phyloP scores from a whole-genome alignment of 768 basidiomycete species.

The Boletus subcaerulescens region DNA sequence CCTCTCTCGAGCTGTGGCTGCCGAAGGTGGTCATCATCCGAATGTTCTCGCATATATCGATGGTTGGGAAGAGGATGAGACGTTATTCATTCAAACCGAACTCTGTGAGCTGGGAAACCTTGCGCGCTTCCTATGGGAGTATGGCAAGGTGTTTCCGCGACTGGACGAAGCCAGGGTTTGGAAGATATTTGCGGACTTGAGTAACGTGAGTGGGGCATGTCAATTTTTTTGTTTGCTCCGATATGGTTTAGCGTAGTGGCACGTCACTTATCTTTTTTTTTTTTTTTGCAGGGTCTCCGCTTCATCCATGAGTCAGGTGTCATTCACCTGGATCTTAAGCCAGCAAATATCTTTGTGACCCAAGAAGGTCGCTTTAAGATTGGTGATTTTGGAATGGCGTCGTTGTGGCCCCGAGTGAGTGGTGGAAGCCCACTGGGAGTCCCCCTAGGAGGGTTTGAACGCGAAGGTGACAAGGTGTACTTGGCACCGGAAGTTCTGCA shows the following conservation, averaged over 20 bases:
- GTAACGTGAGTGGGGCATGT: conserved; percentile 65
- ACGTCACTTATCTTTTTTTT: conserved; percentile 28
- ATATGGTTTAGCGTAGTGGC: conserved; percentile 23
- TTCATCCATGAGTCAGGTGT: conserved; percentile 89
- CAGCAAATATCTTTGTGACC: conserved; percentile 93
- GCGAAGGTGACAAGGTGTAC: conserved; percentile 97
- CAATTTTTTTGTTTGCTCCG: conserved; percentile 5
- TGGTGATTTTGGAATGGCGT: conserved; percentile 99
- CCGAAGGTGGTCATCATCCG: conserved; percentile 46
- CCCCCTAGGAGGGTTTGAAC: conserved; percentile 62
- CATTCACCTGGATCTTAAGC: conserved; percentile 96
- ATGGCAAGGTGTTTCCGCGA: conserved; percentile 77
- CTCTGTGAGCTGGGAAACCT: conserved; percentile 93
- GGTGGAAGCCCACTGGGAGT: conserved; percentile 37
- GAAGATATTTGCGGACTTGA: conserved; percentile 92
- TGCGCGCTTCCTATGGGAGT: conserved; percentile 86
- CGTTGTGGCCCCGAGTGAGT: conserved; percentile 72
- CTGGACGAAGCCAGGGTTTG: conserved; percentile 92
- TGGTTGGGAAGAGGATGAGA: conserved; percentile 93
- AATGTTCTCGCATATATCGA: conserved; percentile 89
- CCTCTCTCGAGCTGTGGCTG: conserved; percentile 44
- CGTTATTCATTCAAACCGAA: conserved; percentile 90
- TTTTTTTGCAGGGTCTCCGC: conserved; percentile 59
- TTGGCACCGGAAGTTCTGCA: conserved; percentile 94
- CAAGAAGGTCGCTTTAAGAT: conserved; percentile 87